phyloP scores from a whole-genome alignment of 176 grass and related monocot species.

The Metroxylon sagu region DNA sequence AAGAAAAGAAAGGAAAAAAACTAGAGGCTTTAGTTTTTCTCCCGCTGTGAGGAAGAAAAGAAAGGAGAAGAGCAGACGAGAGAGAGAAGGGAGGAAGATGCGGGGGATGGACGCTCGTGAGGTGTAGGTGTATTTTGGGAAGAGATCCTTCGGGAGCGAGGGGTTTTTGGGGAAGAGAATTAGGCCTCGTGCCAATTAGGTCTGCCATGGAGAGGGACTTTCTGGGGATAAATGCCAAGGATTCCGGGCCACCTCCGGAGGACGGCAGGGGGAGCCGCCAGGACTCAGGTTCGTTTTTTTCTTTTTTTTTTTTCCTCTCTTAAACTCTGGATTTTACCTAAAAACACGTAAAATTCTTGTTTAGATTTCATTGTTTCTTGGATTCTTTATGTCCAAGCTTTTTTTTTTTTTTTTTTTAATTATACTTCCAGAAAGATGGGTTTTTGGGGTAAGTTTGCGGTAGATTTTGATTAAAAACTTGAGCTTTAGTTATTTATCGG shows the following conservation, averaged over 20 bases:
- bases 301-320: neutral
- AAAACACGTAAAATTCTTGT: neutral
- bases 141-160: neutral
- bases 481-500: too few species aligned
- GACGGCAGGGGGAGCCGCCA: conserved; percentile 20
- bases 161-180: conserved; percentile 12
- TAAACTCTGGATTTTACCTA: neutral
- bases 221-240: conserved; percentile 50
- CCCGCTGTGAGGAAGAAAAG: neutral
- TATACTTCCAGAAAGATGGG: too few species aligned
- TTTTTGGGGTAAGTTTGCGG: too few species aligned
- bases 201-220: conserved; percentile 74
- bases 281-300: conserved; percentile 43
- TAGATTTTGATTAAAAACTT: too few species aligned
- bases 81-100: neutral
- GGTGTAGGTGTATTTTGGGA: neutral
- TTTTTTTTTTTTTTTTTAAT: too few species aligned
- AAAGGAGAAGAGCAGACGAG: neutral
- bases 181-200: conserved; percentile 7
- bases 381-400: too few species aligned
- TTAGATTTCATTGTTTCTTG: neutral
- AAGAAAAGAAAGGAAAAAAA: neutral
- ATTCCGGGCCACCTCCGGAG: conserved; percentile 12
- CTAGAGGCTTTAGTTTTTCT: neutral
- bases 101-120: neutral